Percentiles rank a stretch among this genome's conserved stretches.
phyloP scores from a whole-genome alignment of 1,284 basidiomycete genomes.

The Moesziomyces sp. region DNA sequence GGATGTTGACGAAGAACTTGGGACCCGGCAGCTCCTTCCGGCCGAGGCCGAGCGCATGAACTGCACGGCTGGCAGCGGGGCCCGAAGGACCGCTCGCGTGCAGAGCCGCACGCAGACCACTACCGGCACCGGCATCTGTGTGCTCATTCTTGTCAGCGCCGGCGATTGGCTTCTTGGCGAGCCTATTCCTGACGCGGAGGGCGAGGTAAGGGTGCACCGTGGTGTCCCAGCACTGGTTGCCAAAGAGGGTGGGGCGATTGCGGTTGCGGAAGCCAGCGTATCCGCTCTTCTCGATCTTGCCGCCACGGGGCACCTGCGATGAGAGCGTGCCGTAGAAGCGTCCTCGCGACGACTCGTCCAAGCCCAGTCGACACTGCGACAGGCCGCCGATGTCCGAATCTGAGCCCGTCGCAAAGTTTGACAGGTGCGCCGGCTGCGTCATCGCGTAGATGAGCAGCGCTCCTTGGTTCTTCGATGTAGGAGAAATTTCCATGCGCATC shows the following conservation, averaged over 20 bases:
- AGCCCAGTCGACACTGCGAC: constrained; percentile 71
- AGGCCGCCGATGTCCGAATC: constrained; percentile 86
- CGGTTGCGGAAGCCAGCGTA: constrained; percentile 84
- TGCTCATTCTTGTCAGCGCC: constrained; percentile 12
- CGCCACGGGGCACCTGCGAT: constrained; percentile 65
- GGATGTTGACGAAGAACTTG: constrained; percentile 79
- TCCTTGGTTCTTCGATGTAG: constrained; percentile 42
- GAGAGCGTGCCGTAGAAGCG: constrained; percentile 67
- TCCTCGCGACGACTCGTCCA: constrained; percentile 52
- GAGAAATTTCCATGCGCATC: constrained; percentile 63
- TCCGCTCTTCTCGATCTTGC: constrained; percentile 69
- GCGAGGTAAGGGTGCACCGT: constrained; percentile 81
- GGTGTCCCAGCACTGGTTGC: constrained; percentile 82
- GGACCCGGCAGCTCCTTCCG: constrained; percentile 55
- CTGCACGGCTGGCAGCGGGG: constrained; percentile 49
- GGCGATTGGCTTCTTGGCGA: constrained; percentile 32
- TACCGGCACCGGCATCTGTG: constrained; percentile 6
- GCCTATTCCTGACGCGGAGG: constrained; percentile 75
- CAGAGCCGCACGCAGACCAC: constrained; percentile 48
- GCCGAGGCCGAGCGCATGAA: constrained; percentile 55
- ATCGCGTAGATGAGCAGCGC: constrained; percentile 55
- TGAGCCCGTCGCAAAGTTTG: constrained; percentile 76
- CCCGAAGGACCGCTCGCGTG: constrained; percentile 52
- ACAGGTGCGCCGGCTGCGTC: constrained; percentile 39
- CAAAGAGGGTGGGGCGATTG: constrained; percentile 76